Base-by-base conservation (phyloP, 108 stramenopile genomes). In the Chaetoceros muelleri region DNA sequence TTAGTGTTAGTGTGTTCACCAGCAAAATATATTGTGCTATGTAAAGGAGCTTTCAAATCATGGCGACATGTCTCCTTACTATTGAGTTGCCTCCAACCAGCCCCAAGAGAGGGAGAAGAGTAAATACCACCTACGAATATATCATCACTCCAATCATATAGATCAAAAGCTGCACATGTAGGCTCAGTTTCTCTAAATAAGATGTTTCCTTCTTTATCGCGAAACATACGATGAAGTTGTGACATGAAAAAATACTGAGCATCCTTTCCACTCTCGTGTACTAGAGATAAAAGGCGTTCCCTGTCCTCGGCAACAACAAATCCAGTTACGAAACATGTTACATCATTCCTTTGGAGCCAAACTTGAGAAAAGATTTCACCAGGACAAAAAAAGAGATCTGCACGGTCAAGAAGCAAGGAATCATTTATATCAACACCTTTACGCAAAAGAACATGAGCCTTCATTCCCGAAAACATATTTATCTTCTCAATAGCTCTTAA, bases 71-170 rank as follows among this genome's bases (percentile, higher is more conserved):
- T 57, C 5, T 7, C 45, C 2, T 34, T 30, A 3, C 5, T 51
- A 27, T 20, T 21, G 5, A 17, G 21, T 3, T 44, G 22, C 24
- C n/a, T 25, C 25, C 24, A 48, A 30, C 44, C 58, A 22, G 46
- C 64, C 44, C 53, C 46, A 3, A 66, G 40, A n/a, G 65, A 62
- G n/a, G 70, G 65, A 53, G 70, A 71, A 49, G 65, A 61, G 61
- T 71, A 71, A 5, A 66, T 40, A 3, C 70, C 70, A 30, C 31
- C 16, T 2, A 65, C 26, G 27, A 61, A 66, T 21, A 52, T 47
- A 21, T 71, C 65, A 2, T 61, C 60, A 7, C 46, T 60, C 70
- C 70, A 71, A 71, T 71, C 60, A 44, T 71, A 65, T 3, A 71
- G 34, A 23, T 44, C 64, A 66, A 66, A 71, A 19, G 60, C 65